phyloP scores from a whole-genome alignment of 169 alveolate genomes.

The Cryptosporidium canis region DNA sequence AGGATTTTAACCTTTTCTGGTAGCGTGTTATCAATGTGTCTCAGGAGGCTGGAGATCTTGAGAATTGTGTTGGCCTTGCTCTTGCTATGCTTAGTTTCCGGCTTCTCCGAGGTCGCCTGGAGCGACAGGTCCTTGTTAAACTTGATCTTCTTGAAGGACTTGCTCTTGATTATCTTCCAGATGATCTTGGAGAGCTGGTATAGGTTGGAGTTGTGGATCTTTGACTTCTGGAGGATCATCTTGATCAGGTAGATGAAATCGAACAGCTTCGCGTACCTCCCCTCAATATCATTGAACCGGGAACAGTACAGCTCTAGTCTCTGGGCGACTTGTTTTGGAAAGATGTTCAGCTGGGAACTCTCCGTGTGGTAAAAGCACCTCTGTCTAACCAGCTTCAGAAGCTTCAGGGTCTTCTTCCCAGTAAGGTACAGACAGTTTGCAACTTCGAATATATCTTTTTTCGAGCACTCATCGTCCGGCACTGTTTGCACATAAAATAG shows the following conservation, averaged over 20 bases:
- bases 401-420: background rate
- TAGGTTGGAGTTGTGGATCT: conserved; percentile 10
- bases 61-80: background rate
- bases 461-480: background rate
- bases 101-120: background rate
- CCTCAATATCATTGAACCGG: conserved; percentile 8
- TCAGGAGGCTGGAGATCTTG: background rate
- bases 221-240: conserved; percentile 29
- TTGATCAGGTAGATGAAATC: conserved; percentile 30
- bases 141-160: background rate
- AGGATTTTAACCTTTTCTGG: background rate
- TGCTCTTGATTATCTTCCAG: conserved; percentile 1
- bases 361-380: conserved; percentile 25
- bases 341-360: conserved; percentile 8
- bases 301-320: background rate
- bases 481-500: background rate
- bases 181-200: conserved; percentile 24
- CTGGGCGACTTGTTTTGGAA: conserved; percentile 7
- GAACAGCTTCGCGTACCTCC: conserved; percentile 17
- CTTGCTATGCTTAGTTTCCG: background rate
- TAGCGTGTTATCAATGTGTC: conserved; percentile 30
- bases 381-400: conserved; percentile 11
- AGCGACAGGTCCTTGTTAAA: background rate
- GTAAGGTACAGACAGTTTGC: conserved; percentile 5
- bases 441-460: background rate